These are phyloP conservation scores for Mycena sanguinolenta DNA, from an alignment of 768 basidiomycete genomes.

Conservation along the genomic window DNA sequence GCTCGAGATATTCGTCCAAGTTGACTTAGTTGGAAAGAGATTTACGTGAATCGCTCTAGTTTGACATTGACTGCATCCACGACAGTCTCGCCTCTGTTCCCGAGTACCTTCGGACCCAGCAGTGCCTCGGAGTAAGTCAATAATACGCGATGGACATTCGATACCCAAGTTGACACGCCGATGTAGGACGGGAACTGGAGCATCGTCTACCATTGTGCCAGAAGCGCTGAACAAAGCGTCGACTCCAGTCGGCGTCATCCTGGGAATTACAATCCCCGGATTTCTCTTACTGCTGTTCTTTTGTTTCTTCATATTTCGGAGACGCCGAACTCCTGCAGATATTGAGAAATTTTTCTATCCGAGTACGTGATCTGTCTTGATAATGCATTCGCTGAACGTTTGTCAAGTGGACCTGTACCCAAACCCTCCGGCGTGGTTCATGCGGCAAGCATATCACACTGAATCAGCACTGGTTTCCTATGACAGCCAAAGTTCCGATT, in stretches of 20 bases:
- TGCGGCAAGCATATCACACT: slow-evolving; percentile 18
- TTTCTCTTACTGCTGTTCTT: slow-evolving; percentile 4
- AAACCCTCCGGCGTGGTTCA: slow-evolving; percentile 21
- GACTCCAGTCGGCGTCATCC: not conserved
- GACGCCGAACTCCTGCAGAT: not conserved
- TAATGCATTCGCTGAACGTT: too few relatives aligned
- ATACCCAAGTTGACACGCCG: not conserved
- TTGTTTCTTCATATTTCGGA: slow-evolving; percentile 17
- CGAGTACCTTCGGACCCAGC: not conserved
- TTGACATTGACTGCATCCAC: not conserved
- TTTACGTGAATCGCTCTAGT: not conserved
- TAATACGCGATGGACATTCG: not conserved
- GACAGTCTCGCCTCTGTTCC: not conserved
- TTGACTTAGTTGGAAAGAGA: not conserved
- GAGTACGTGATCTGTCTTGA: not conserved
- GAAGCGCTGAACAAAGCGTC: not conserved
- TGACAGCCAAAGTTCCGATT: slow-evolving; percentile 4
- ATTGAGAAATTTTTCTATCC: not conserved
- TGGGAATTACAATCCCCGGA: slow-evolving; percentile 15
- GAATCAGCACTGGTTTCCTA: not conserved
- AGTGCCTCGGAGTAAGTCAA: slow-evolving; percentile 17
- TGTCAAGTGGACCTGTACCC: not conserved
- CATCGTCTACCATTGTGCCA: not conserved
- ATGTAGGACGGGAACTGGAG: slow-evolving; percentile 2
- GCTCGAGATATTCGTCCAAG: slow-evolving; percentile 9